A percentile compares a stretch with the other conserved stretches of the same genome.
phyloP scores from a whole-genome alignment of 148 eudicot species.

The Diospyros lotus region DNA sequence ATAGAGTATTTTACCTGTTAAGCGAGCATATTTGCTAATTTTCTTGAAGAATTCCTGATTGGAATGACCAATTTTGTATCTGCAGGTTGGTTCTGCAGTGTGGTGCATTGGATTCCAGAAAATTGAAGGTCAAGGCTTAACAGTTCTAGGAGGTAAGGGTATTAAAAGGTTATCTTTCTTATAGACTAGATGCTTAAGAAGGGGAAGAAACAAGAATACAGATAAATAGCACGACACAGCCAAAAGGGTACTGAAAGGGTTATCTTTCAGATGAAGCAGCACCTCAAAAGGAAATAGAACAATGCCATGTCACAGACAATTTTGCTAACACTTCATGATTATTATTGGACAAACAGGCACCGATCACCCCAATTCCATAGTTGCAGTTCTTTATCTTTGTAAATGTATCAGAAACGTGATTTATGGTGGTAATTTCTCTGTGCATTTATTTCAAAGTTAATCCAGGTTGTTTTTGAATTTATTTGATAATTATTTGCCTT shows the following conservation, averaged over 20 bases:
- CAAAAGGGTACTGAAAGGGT: too few species aligned
- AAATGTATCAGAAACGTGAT: too few species aligned
- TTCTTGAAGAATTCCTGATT: not conserved
- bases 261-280: not conserved
- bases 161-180: not conserved
- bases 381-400: not conserved
- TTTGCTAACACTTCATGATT: not conserved
- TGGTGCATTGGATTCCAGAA: constrained; percentile 99
- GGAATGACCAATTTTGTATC: not conserved
- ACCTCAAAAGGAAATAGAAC: not conserved
- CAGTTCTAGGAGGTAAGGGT: constrained; percentile 82
- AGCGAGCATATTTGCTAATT: not conserved
- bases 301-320: too few species aligned
- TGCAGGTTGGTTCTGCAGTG: constrained; percentile 73
- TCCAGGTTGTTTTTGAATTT: too few species aligned
- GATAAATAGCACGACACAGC: not conserved
- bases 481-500: too few species aligned
- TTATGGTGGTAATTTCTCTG: too few species aligned
- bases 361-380: too few species aligned
- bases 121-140: constrained; percentile 65
- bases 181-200: not conserved
- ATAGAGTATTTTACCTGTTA: not conserved
- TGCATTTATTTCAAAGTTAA: too few species aligned
- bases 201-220: not conserved
- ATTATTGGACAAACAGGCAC: too few species aligned